A percentile compares a stretch with the other conserved stretches of the same genome.
These are phyloP conservation scores for Trichophyton equinum DNA, from an alignment of 2,329 filamentous ascomycete genomes.

Conservation along the genomic window DNA sequence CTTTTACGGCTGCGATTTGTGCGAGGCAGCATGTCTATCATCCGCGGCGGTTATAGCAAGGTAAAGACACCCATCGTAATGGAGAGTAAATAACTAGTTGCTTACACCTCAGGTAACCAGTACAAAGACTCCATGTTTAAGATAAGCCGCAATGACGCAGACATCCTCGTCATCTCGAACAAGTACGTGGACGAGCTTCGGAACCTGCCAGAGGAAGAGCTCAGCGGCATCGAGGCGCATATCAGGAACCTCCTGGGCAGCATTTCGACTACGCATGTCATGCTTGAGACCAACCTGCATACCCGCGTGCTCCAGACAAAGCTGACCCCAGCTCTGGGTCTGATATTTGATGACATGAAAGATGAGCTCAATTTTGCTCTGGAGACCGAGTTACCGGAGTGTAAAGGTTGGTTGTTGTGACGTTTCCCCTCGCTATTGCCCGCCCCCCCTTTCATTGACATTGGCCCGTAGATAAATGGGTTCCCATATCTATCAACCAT, in stretches of 20 bases:
- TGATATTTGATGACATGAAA: not conserved
- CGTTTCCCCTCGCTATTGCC: no score
- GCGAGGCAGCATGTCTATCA: no score
- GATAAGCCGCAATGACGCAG: conserved; percentile 10
- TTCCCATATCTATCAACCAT: not conserved
- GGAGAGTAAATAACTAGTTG: no score
- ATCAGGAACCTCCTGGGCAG: conserved; percentile 8
- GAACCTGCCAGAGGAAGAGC: conserved; percentile 12
- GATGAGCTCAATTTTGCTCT: not conserved
- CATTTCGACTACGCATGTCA: not conserved
- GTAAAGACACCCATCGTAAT: not conserved
- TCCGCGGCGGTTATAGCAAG: not conserved
- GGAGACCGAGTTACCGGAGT: not conserved
- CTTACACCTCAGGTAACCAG: not conserved
- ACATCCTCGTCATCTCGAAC: conserved; percentile 17
- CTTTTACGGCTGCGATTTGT: not conserved
- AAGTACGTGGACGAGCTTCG: conserved; percentile 19
- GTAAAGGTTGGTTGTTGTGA: no score
- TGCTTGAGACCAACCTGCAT: conserved; percentile 1
- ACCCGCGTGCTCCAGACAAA: conserved; percentile 6
- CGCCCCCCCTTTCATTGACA: no score
- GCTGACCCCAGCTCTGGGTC: conserved; percentile 15
- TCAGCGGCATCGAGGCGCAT: conserved; percentile 16
- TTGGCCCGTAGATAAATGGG: no score
- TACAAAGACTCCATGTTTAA: conserved; percentile 12